Evolutionary conservation across 1,284 basidiomycete species (phyloP).

Genomic region (Somion occarium): DNA sequence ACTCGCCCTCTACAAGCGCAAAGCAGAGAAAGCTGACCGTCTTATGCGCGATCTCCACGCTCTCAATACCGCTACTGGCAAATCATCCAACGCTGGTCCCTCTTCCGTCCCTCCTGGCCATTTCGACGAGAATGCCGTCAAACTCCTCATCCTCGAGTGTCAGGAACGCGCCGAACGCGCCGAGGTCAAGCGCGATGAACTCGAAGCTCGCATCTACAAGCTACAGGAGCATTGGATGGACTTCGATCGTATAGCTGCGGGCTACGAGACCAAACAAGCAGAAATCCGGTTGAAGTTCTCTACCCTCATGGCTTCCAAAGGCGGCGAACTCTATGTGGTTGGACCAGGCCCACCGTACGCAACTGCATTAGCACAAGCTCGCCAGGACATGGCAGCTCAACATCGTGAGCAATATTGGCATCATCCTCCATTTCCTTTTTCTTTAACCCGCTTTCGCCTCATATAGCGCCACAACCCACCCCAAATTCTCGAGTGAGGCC

Average conservation of each 20-base stretch:
- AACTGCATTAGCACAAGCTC: slow-evolving; percentile 2
- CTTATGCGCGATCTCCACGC: slow-evolving; percentile 33
- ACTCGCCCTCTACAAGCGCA: slow-evolving; percentile 34
- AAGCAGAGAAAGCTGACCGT: slow-evolving; percentile 52
- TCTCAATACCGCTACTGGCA: slow-evolving; percentile 19
- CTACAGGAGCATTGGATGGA: slow-evolving; percentile 50
- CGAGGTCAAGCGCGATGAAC: slow-evolving; percentile 53
- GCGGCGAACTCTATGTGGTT: slow-evolving; percentile 34
- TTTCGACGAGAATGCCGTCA: slow-evolving; percentile 28
- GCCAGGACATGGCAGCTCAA: neutral
- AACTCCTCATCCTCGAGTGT: slow-evolving; percentile 36
- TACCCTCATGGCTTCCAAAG: slow-evolving; percentile 40
- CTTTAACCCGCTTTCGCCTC: neutral
- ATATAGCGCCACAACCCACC: neutral
- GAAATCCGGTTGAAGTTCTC: slow-evolving; percentile 49
- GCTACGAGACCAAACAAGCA: slow-evolving; percentile 39
- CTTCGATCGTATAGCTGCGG: slow-evolving; percentile 44
- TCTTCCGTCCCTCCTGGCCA: slow-evolving; percentile 6
- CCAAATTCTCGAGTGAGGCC: slow-evolving; percentile 30
- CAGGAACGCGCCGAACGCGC: slow-evolving; percentile 45
- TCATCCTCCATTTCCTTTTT: neutral
- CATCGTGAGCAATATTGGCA: neutral
- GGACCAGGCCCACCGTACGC: slow-evolving; percentile 12
- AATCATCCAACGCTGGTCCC: slow-evolving; percentile 5
- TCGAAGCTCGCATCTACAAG: slow-evolving; percentile 43